A percentile compares a stretch with the other conserved stretches of the same genome.
These are phyloP conservation scores for Trametes sanguinea DNA, from an alignment of 768 basidiomycete genomes.

Conservation along the genomic window DNA sequence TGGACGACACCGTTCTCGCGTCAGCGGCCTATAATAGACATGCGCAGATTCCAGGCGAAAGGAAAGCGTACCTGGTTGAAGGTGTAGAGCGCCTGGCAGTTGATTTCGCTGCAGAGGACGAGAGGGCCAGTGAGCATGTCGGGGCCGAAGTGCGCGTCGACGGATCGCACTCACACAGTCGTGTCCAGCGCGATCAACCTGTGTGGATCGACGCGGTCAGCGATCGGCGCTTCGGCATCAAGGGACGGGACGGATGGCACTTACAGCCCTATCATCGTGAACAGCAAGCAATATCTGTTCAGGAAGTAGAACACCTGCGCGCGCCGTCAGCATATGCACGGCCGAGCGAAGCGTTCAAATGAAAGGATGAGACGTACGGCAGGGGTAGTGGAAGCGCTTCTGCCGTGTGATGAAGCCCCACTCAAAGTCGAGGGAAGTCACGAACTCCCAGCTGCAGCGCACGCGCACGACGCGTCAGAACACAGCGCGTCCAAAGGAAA, in stretches of 20 bases:
- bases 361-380: conserved; percentile 31
- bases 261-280: conserved; percentile 50
- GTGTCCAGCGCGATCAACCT: conserved; percentile 42
- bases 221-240: background rate
- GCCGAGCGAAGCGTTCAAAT: too few species aligned
- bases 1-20: background rate
- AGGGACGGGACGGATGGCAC: conserved; percentile 14
- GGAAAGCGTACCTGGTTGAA: conserved; percentile 39
- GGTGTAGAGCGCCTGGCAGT: conserved; percentile 49
- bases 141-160: background rate
- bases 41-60: conserved; percentile 9
- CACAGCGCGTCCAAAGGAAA: background rate
- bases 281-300: conserved; percentile 46
- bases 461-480: conserved; percentile 1
- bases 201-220: conserved; percentile 10
- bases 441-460: conserved; percentile 44
- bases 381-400: conserved; percentile 49
- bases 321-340: background rate
- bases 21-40: background rate
- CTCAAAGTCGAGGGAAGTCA: conserved; percentile 46
- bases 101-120: conserved; percentile 35
- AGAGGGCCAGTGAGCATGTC: background rate
- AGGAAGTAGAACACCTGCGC: conserved; percentile 44
- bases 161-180: conserved; percentile 30
- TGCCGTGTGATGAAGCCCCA: conserved; percentile 42